phyloP scores from a whole-genome alignment of 2,329 filamentous ascomycete genomes.

The Albophoma yamanashiensis region DNA sequence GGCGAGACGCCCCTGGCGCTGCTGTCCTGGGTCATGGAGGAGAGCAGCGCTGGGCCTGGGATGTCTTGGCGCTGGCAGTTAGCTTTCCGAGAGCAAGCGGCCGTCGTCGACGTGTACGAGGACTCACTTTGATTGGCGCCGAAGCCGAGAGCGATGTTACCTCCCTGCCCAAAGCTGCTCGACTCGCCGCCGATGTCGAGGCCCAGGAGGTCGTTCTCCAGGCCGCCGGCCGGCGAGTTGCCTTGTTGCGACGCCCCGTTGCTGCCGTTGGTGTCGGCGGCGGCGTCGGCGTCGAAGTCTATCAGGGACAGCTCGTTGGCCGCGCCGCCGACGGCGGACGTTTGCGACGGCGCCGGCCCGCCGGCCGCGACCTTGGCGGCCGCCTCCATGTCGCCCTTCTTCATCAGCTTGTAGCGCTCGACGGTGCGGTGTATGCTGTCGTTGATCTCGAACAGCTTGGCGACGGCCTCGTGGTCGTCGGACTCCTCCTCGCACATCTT shows the following conservation, averaged over 20 bases:
- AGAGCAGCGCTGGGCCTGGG: slow-evolving; percentile 53
- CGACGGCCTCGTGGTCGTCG: slow-evolving; percentile 90
- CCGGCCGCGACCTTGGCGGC: slow-evolving; percentile 78
- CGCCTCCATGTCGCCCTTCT: slow-evolving; percentile 82
- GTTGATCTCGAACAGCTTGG: slow-evolving; percentile 92
- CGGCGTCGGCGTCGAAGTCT: slow-evolving; percentile 64
- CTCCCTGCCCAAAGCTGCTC: slow-evolving; percentile 56
- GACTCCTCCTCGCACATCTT: slow-evolving; percentile 99
- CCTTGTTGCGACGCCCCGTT: slow-evolving; percentile 22
- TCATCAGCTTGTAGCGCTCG: slow-evolving; percentile 89
- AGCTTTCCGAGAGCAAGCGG: neutral
- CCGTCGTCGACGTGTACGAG: neutral
- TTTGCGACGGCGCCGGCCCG: slow-evolving; percentile 44
- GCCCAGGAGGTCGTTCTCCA: slow-evolving; percentile 87
- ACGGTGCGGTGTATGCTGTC: slow-evolving; percentile 97
- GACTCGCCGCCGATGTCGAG: slow-evolving; percentile 63
- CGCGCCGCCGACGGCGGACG: slow-evolving; percentile 40
- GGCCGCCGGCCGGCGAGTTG: slow-evolving; percentile 45
- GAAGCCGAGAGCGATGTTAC: slow-evolving; percentile 75
- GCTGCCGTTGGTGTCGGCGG: slow-evolving; percentile 42
- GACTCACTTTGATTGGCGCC: slow-evolving; percentile 56
- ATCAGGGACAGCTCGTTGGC: slow-evolving; percentile 80
- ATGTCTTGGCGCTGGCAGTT: slow-evolving; percentile 34
- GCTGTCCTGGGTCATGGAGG: slow-evolving; percentile 51
- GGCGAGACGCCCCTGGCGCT: slow-evolving; percentile 36